A percentile compares a stretch with the other conserved stretches of the same genome.
phyloP scores from a whole-genome alignment of 352 stramenopile species.

The Pythium angustatum region DNA sequence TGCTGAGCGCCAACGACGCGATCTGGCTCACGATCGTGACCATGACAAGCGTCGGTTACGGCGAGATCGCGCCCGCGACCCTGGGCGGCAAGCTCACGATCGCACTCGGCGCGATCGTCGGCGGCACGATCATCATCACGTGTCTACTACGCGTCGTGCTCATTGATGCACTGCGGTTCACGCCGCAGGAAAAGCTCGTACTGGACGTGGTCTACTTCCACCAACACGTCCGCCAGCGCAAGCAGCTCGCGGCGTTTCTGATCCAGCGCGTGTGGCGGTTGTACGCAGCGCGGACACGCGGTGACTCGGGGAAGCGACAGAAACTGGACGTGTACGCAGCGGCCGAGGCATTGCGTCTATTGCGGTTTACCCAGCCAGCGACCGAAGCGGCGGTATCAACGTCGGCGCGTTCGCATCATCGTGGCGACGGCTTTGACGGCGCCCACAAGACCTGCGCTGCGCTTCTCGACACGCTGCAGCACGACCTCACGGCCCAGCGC shows the following conservation, averaged over 20 bases:
- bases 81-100: slow-evolving; percentile 60
- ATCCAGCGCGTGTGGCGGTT: slow-evolving; percentile 50
- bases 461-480: slow-evolving; percentile 18
- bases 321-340: slow-evolving; percentile 48
- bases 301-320: slow-evolving; percentile 26
- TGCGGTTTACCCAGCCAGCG: slow-evolving; percentile 45
- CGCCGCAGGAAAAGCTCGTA: slow-evolving; percentile 55
- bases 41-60: slow-evolving; percentile 64
- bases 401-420: background rate
- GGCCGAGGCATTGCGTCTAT: slow-evolving; percentile 45
- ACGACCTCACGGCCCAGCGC: slow-evolving; percentile 9
- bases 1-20: slow-evolving; percentile 48
- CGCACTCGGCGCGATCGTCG: slow-evolving; percentile 55
- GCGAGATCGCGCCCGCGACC: slow-evolving; percentile 49
- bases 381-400: background rate
- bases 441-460: slow-evolving; percentile 19
- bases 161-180: slow-evolving; percentile 56
- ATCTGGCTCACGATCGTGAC: slow-evolving; percentile 73
- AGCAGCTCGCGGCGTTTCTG: slow-evolving; percentile 42
- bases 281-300: slow-evolving; percentile 15
- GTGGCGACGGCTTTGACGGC: slow-evolving; percentile 9
- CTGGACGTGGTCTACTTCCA: slow-evolving; percentile 66
- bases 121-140: slow-evolving; percentile 53
- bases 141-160: slow-evolving; percentile 61
- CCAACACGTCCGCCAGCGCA: slow-evolving; percentile 44